Percentiles rank a stretch among this genome's conserved stretches.
phyloP scores from a whole-genome alignment of 140 eudicot species.

The Erigeron philadelphicus region DNA sequence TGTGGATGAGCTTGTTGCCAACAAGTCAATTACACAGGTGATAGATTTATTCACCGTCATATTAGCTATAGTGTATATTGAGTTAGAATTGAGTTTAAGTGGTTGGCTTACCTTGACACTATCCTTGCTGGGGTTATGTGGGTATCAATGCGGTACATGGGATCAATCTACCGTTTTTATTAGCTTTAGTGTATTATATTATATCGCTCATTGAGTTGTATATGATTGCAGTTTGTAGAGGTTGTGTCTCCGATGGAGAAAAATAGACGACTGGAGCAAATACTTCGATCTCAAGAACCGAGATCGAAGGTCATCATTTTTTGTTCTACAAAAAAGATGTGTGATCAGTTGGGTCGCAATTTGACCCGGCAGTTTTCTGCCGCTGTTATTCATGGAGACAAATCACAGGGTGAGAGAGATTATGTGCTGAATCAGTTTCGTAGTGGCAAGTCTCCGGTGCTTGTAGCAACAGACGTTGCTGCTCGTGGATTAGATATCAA shows the following conservation, averaged over 20 bases:
- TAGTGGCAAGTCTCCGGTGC: constrained; percentile 75
- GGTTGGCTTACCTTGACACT: too few species aligned
- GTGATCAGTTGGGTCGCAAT: constrained; percentile 74
- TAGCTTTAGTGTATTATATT: too few species aligned
- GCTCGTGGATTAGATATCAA: constrained; percentile 92
- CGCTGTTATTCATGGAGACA: constrained; percentile 95
- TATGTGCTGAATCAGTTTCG: constrained; percentile 76
- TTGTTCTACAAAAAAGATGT: constrained; percentile 93
- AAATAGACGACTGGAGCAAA: constrained; percentile 70
- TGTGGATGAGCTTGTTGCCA: constrained; percentile 91
- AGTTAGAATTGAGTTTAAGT: too few species aligned
- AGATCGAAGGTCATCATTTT: constrained; percentile 80
- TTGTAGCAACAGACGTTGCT: constrained; percentile 97
- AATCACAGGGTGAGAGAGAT: constrained; percentile 84
- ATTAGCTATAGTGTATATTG: too few species aligned
- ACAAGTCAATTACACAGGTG: constrained; percentile 96
- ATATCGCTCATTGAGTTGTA: background rate
- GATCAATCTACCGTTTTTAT: too few species aligned
- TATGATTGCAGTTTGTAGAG: constrained; percentile 61
- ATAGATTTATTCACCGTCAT: background rate
- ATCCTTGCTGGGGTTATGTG: too few species aligned
- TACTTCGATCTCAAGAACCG: constrained; percentile 85
- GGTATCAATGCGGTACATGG: too few species aligned
- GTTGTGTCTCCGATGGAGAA: constrained; percentile 66
- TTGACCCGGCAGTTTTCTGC: constrained; percentile 68